A percentile compares a stretch with the other conserved stretches of the same genome.
Evolutionary conservation across 441 rosid genomes (phyloP).

Genomic region (Pelargonium australe): DNA sequence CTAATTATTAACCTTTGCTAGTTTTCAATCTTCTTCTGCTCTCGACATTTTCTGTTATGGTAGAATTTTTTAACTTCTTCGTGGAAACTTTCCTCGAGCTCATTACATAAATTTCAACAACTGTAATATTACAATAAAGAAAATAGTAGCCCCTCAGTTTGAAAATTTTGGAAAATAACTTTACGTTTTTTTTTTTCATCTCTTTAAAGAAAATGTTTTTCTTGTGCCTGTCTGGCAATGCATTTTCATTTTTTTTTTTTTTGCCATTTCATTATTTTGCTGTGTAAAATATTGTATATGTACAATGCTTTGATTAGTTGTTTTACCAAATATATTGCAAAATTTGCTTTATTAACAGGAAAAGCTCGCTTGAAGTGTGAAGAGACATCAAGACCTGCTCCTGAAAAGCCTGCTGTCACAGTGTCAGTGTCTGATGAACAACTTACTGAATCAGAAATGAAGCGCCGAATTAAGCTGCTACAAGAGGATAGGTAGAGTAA

Average conservation of each 20-base stretch:
- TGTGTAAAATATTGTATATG: not conserved
- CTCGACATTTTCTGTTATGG: not conserved
- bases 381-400: conserved; percentile 19
- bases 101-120: too few species aligned
- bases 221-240: too few species aligned
- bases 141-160: too few species aligned
- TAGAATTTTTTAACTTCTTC: too few species aligned
- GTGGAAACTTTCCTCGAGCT: too few species aligned
- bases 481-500: conserved; percentile 21
- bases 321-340: conserved; percentile 3
- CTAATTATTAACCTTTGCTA: not conserved
- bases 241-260: too few species aligned
- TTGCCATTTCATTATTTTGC: not conserved
- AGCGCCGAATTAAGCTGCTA: conserved; percentile 25
- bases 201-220: too few species aligned
- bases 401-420: conserved; percentile 19
- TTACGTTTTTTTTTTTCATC: too few species aligned
- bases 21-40: not conserved
- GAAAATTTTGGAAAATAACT: too few species aligned
- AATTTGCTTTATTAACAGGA: conserved; percentile 13
- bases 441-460: conserved; percentile 22
- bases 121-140: too few species aligned
- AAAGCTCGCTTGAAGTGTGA: conserved; percentile 22
- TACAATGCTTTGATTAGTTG: not conserved
- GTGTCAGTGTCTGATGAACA: conserved; percentile 20